A percentile compares a stretch with the other conserved stretches of the same genome.
These are phyloP conservation scores for Exserohilum rostratum DNA, from an alignment of 2,329 filamentous ascomycete genomes.

Conservation along the genomic window DNA sequence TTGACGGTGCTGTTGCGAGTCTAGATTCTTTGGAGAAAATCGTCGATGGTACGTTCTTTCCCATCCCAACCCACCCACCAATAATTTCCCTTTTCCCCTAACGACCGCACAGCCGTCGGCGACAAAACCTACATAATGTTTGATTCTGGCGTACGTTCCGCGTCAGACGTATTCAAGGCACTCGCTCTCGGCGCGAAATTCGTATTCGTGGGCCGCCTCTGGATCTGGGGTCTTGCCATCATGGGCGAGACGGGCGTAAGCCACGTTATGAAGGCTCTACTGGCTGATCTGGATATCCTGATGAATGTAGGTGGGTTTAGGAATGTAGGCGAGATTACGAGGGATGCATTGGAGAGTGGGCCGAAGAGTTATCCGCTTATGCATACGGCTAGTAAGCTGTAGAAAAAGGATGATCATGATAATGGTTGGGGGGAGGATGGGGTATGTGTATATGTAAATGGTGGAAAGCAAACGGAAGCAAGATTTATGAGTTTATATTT, in stretches of 20 bases:
- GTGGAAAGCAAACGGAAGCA: too few species aligned
- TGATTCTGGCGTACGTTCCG: constrained; percentile 64
- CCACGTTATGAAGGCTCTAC: constrained; percentile 66
- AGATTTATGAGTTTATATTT: too few species aligned
- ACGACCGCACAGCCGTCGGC: constrained; percentile 51
- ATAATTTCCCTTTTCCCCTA: neutral
- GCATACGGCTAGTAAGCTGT: constrained; percentile 34
- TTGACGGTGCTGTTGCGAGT: constrained; percentile 65
- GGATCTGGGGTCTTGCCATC: constrained; percentile 65
- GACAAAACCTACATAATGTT: constrained; percentile 63
- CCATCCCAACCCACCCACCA: neutral
- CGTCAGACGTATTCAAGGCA: constrained; percentile 65
- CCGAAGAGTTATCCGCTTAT: constrained; percentile 32
- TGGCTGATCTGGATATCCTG: constrained; percentile 67
- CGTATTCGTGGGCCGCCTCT: constrained; percentile 66
- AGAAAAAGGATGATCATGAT: neutral
- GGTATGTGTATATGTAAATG: too few species aligned
- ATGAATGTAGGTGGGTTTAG: constrained; percentile 65
- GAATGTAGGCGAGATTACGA: constrained; percentile 59
- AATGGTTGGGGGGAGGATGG: too few species aligned
- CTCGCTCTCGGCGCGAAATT: constrained; percentile 67
- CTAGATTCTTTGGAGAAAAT: constrained; percentile 67
- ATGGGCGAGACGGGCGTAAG: constrained; percentile 66
- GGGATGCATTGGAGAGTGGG: constrained; percentile 38
- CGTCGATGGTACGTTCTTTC: constrained; percentile 53